These are phyloP conservation scores for Digitaria exilis DNA, from an alignment of 202 grass and related monocot genomes.

Conservation along the genomic window DNA sequence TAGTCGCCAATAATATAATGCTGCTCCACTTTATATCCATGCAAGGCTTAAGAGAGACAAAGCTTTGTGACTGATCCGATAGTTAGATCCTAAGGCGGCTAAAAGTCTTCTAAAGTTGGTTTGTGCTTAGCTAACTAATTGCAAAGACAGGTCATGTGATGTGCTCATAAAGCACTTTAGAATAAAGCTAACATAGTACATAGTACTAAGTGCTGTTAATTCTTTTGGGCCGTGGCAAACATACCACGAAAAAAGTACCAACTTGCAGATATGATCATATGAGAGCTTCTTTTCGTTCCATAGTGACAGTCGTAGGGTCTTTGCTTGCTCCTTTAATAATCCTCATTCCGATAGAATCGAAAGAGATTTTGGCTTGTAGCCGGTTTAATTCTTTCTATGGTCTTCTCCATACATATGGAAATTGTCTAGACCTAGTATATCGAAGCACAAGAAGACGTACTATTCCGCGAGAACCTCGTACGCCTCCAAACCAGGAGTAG, in stretches of 20 bases:
- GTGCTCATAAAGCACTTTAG: slow-evolving; percentile 12
- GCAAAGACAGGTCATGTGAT: slow-evolving; percentile 23
- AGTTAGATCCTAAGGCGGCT: slow-evolving; percentile 45
- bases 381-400: too few relatives aligned
- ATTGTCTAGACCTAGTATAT: too few relatives aligned
- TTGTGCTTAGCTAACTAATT: slow-evolving; percentile 39
- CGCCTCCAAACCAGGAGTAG: too few relatives aligned
- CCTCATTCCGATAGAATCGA: too few relatives aligned
- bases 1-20: slow-evolving; percentile 33
- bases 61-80: slow-evolving; percentile 31
- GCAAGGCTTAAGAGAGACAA: slow-evolving; percentile 28
- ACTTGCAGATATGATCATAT: neutral
- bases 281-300: neutral
- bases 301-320: too few relatives aligned
- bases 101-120: slow-evolving; percentile 43
- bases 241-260: neutral
- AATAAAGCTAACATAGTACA: slow-evolving; percentile 12
- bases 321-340: too few relatives aligned
- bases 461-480: too few relatives aligned
- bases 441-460: too few relatives aligned
- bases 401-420: too few relatives aligned
- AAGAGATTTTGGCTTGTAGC: too few relatives aligned
- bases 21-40: slow-evolving; percentile 9
- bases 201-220: neutral
- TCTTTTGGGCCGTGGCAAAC: neutral